phyloP scores from a whole-genome alignment of 805 yeast species.

The Myxozyma melibiosi region DNA sequence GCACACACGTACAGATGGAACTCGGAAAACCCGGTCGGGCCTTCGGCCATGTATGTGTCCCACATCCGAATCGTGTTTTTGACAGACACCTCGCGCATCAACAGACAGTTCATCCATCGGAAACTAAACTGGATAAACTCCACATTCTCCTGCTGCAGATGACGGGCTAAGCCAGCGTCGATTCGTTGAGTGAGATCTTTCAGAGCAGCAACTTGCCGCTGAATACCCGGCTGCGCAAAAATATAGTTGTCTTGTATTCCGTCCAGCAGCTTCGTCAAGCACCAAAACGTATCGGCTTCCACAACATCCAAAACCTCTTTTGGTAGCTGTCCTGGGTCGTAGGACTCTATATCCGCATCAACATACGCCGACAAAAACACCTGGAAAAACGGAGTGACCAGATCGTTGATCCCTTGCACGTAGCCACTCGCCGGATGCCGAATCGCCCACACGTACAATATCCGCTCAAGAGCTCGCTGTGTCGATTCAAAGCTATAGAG shows the following conservation, averaged over 20 bases:
- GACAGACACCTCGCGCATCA: slow-evolving; percentile 90
- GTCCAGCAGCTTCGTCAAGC: slow-evolving; percentile 84
- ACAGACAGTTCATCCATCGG: slow-evolving; percentile 97
- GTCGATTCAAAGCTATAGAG: slow-evolving; percentile 70
- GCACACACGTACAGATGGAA: slow-evolving; percentile 98
- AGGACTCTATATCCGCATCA: slow-evolving; percentile 50
- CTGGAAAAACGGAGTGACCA: slow-evolving; percentile 90
- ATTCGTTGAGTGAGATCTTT: slow-evolving; percentile 77
- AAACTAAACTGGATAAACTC: slow-evolving; percentile 95
- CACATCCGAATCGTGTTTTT: slow-evolving; percentile 87
- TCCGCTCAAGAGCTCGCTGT: slow-evolving; percentile 76
- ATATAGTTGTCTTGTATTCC: slow-evolving; percentile 96
- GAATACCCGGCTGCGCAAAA: slow-evolving; percentile 97
- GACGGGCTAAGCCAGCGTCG: slow-evolving; percentile 70
- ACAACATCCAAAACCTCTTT: slow-evolving; percentile 63
- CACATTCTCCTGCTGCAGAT: slow-evolving; percentile 78
- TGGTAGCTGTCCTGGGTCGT: slow-evolving; percentile 66
- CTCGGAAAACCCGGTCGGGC: slow-evolving; percentile 73
- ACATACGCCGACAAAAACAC: slow-evolving; percentile 74
- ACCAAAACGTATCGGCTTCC: slow-evolving; percentile 98
- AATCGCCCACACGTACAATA: slow-evolving; percentile 90
- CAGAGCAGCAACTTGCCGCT: slow-evolving; percentile 83
- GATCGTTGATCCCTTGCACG: slow-evolving; percentile 95
- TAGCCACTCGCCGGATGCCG: slow-evolving; percentile 98
- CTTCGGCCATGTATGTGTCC: slow-evolving; percentile 80